Base-by-base conservation (phyloP, 129 eudicot genomes). In the Glebionis coronaria region DNA sequence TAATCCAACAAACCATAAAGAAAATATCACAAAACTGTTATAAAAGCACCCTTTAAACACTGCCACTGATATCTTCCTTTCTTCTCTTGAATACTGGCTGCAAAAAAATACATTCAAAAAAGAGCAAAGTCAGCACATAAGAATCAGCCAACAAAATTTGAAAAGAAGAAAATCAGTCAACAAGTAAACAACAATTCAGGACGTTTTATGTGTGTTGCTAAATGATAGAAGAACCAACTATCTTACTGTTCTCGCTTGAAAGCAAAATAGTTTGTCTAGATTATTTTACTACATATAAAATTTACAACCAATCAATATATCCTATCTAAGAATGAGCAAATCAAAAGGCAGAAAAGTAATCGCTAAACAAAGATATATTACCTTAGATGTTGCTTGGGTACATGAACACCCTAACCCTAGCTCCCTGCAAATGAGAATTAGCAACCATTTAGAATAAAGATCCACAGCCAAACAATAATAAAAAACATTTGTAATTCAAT, bases 311-410 rank as follows among this genome's bases (percentile, higher is more conserved):
- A 28, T 28, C 35, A 31, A 31, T 4, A 31, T 31, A 31, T 31
- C 8, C 38, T 31, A 4, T 31, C 38, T 31, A 31, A 7, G 6
- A 8, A 4, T 31, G 1, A 31, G 6, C 38, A 5, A 31, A 25
- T 12, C 57, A 35, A 19, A 47, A 38, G 4, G 2, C 59, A 28
- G 55, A 44, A 35, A 0, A 18, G 27, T 35, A 55, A 10, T 0
- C 3, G 44, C 8, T 10, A 42, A 4, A 55, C 12, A 18, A 65
- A 27, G 23, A 21, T 20, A 16, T 20, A 67, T 11, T 80, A 85
- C 96, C 91, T 88, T 73, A 88, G 21, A 85, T 88, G 76, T 83
- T 85, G 85, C 96, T 88, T 16, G 96, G 96, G 78, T 76, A 88
- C 96, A 88, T 88, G 76, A 88, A 71, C 16, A 88, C 96, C 73